These are phyloP conservation scores for Paraphoma chrysanthemicola DNA, from an alignment of 2,329 filamentous ascomycete genomes.

Conservation along the genomic window DNA sequence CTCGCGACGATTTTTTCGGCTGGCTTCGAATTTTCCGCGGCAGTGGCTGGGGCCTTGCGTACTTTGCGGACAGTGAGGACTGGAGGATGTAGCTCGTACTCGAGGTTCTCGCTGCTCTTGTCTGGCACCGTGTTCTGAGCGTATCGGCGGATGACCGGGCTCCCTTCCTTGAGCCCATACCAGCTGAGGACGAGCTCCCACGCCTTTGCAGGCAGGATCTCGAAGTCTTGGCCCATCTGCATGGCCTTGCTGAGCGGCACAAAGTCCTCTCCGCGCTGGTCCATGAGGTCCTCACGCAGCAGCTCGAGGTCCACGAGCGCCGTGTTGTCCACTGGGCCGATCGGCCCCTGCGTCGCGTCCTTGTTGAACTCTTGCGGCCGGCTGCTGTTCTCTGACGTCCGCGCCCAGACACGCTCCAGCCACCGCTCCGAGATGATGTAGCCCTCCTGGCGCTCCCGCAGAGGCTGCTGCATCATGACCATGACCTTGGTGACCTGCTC, in stretches of 20 bases:
- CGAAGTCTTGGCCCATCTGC: constrained; percentile 71
- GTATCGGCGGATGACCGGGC: constrained; percentile 74
- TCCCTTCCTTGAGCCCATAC: constrained; percentile 78
- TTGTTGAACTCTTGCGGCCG: constrained; percentile 63
- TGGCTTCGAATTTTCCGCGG: constrained; percentile 67
- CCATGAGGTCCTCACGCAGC: constrained; percentile 31
- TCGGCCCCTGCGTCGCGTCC: constrained; percentile 65
- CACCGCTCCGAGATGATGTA: constrained; percentile 82
- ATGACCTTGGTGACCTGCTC: constrained; percentile 78
- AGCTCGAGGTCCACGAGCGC: constrained; percentile 63
- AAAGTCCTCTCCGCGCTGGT: constrained; percentile 61
- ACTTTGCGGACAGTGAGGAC: constrained; percentile 86
- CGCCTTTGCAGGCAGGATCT: constrained; percentile 77
- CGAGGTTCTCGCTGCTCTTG: constrained; percentile 66
- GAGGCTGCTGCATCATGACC: constrained; percentile 61
- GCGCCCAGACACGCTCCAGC: constrained; percentile 62
- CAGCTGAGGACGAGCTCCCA: constrained; percentile 83
- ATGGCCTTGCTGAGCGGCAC: constrained; percentile 76
- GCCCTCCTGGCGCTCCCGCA: constrained; percentile 72
- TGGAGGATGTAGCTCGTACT: constrained; percentile 85
- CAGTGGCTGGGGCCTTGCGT: constrained; percentile 64
- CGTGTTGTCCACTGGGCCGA: constrained; percentile 87
- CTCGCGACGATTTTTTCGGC: constrained; percentile 75
- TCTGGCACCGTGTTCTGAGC: constrained; percentile 77
- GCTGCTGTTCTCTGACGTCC: constrained; percentile 40